Percentiles rank a stretch among this genome's conserved stretches.
These are phyloP conservation scores for Leccinum boreale DNA, from an alignment of 768 basidiomycete genomes.

Conservation along the genomic window DNA sequence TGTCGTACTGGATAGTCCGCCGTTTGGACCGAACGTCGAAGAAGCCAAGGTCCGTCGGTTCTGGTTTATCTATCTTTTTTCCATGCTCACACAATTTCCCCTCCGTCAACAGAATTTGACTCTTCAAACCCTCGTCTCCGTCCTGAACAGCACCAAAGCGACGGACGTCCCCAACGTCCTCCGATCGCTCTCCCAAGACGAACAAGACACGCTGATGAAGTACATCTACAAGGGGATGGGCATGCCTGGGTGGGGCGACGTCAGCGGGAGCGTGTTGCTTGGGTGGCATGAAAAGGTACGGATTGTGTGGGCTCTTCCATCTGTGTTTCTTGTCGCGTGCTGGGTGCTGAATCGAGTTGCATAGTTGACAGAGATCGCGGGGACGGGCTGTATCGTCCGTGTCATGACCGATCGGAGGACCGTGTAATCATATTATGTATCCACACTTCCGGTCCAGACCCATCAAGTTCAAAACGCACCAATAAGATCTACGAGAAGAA, in stretches of 20 bases:
- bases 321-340: slow-evolving; percentile 13
- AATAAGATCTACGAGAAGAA: neutral
- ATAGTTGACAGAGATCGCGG: slow-evolving; percentile 90
- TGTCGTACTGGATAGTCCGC: slow-evolving; percentile 70
- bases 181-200: slow-evolving; percentile 65
- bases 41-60: slow-evolving; percentile 73
- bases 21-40: slow-evolving; percentile 85
- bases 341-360: neutral
- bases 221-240: slow-evolving; percentile 98
- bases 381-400: slow-evolving; percentile 92
- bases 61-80: neutral
- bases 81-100: neutral
- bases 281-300: slow-evolving; percentile 96
- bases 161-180: slow-evolving; percentile 79
- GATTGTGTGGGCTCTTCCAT: neutral
- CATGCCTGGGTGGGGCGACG: slow-evolving; percentile 54
- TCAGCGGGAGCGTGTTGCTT: slow-evolving; percentile 59
- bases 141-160: slow-evolving; percentile 92
- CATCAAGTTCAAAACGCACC: neutral
- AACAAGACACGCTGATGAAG: slow-evolving; percentile 93
- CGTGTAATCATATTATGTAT: slow-evolving; percentile 36
- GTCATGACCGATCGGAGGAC: slow-evolving; percentile 68
- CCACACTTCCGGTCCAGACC: neutral
- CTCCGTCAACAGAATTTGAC: slow-evolving; percentile 57
- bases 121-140: slow-evolving; percentile 76